A percentile compares a stretch with the other conserved stretches of the same genome.
Conservation (phyloP, 805 yeast genomes). For the Starmerella bacillaris region DNA sequence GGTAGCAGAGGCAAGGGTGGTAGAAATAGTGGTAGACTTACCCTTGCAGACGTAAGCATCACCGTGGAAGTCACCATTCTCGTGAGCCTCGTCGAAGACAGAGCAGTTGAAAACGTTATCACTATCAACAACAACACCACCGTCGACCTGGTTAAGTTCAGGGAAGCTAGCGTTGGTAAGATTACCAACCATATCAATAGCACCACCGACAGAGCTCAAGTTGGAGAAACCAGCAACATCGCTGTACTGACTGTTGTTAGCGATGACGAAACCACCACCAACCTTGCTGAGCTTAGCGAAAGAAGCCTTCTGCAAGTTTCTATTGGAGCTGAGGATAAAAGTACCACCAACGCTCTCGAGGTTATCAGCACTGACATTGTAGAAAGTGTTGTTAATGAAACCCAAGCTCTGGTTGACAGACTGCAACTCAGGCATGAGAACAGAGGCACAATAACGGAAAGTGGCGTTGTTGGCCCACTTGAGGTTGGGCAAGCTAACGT, state of each 20-base stretch:
- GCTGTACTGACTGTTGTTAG: slow-evolving; percentile 61
- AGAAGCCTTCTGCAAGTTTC: slow-evolving; percentile 46
- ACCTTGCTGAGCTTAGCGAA: slow-evolving; percentile 52
- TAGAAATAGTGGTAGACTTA: slow-evolving; percentile 18
- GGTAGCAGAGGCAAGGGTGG: slow-evolving; percentile 10
- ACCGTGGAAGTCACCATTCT: slow-evolving; percentile 76
- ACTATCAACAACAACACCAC: slow-evolving; percentile 78
- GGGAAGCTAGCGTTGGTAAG: slow-evolving; percentile 66
- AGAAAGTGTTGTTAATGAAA: slow-evolving; percentile 51
- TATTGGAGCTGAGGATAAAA: slow-evolving; percentile 56
- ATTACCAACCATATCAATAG: slow-evolving; percentile 63
- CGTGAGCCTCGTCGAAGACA: slow-evolving; percentile 51
- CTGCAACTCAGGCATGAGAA: slow-evolving; percentile 51
- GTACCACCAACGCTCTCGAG: slow-evolving; percentile 62
- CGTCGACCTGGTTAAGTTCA: slow-evolving; percentile 58
- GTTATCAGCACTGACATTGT: slow-evolving; percentile 24
- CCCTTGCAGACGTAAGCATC: slow-evolving; percentile 42
- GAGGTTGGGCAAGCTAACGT: slow-evolving; percentile 35
- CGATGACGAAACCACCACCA: slow-evolving; percentile 86
- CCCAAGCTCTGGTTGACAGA: slow-evolving; percentile 68
- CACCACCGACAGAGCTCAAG: slow-evolving; percentile 69
- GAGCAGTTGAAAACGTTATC: slow-evolving; percentile 53
- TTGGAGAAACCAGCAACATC: slow-evolving; percentile 55
- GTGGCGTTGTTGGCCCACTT: slow-evolving; percentile 76
- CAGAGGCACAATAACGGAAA: slow-evolving; percentile 60